Percentiles rank a stretch among this genome's conserved stretches.
Conservation (phyloP, 257 asterid genomes). For the Forsythia viridissima region DNA sequence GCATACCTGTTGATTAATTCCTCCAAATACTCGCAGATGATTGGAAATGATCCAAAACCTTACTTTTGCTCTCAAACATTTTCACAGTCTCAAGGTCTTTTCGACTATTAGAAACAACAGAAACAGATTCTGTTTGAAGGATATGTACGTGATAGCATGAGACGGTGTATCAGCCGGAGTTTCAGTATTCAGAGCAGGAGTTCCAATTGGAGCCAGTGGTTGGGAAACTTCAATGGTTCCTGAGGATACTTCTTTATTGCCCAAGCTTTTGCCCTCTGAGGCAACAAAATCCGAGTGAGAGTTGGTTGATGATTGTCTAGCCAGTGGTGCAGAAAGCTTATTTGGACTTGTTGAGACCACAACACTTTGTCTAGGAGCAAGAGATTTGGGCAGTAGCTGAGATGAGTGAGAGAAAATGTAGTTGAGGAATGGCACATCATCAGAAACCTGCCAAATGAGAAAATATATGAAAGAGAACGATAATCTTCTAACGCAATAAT, state of each 20-base stretch:
- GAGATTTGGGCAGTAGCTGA: conserved; percentile 63
- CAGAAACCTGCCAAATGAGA: not conserved
- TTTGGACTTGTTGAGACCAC: conserved; percentile 45
- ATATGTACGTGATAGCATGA: conserved; percentile 46
- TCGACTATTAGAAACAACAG: conserved; percentile 44
- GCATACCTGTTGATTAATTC: conserved; percentile 48
- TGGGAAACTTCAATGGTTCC: conserved; percentile 45
- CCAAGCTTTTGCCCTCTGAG: conserved; percentile 46
- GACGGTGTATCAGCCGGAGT: conserved; percentile 38
- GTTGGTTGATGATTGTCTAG: conserved; percentile 41
- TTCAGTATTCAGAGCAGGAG: conserved; percentile 58
- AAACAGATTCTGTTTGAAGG: conserved; percentile 35
- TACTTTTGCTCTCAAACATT: conserved; percentile 60
- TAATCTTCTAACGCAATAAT: conserved; percentile 23
- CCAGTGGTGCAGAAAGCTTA: conserved; percentile 36
- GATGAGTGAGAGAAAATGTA: conserved; percentile 16
- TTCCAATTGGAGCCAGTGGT: conserved; percentile 69
- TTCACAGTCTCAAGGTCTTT: conserved; percentile 44
- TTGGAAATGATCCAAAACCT: conserved; percentile 36
- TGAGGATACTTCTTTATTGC: conserved; percentile 45
- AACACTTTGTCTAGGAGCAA: conserved; percentile 44
- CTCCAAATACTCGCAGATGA: conserved; percentile 47
- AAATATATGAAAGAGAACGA: not conserved
- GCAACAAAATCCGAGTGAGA: conserved; percentile 40
- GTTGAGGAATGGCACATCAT: conserved; percentile 1